Base-by-base conservation (phyloP, 306 rosid genomes). In the Crotalaria pallida region DNA sequence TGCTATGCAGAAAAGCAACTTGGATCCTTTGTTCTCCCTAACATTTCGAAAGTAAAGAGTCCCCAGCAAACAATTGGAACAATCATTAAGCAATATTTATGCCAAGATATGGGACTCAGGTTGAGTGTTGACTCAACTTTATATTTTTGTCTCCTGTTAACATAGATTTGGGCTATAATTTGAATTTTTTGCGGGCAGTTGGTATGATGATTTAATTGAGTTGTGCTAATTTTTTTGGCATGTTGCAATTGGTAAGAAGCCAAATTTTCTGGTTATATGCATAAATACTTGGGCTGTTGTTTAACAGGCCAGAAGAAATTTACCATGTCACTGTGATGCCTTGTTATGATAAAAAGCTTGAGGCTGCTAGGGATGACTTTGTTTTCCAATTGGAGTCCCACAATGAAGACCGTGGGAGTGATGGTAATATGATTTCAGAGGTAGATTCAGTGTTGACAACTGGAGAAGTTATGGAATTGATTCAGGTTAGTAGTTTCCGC, bases 1-100 rank as follows among this genome's bases (percentile, higher is more conserved):
- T 94, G 98, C 84, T 94, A 94, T 87, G 98, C 97, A 1, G 97
- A 94, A 88, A 94, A 94, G 78, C 88, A 87, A 83, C 97, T 85
- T 84, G 96, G 96, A 17, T 84, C 98, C 27, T 87, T 79, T 72
- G 82, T 88, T 75, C 82, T 94, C 74, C 98, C 98, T 10, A 79
- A 84, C 76, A 87, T 94, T 68, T 94, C 98, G 57, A 75, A 88
- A 9, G 92, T 87, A 65, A 94, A 94, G 88, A 88, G 96, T 84
- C 98, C 97, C 48, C 97, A 90, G 75, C 96, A 94, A 87, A 84
- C 87, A 64, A 82, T 84, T 62, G 97, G 97, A 84, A 82, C 92
- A 52, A 83, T 94, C 71, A 77, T 94, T 55, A 90, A 88, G 83
- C 84, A 78, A 65, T 86, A 63, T 60, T 23, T 79, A 26, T 88